Base-by-base conservation (phyloP, 352 stramenopile genomes). In the Pythium aristosporum region DNA sequence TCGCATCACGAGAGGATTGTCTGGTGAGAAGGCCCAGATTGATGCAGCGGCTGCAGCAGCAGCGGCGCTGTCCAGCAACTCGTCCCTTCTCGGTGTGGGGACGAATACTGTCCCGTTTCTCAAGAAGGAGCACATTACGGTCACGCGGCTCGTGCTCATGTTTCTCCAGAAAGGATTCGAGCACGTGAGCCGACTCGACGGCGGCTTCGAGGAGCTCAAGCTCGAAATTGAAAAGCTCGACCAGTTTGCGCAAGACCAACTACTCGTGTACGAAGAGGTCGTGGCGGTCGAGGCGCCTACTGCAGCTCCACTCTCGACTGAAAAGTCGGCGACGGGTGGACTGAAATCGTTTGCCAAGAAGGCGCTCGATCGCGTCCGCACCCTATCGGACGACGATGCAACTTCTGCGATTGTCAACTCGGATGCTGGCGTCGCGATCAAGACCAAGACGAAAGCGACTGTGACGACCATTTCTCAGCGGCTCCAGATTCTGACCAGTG, bases 101-200 rank as follows among this genome's bases (percentile, higher is more conserved):
- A 57, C 76, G 0, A 57, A 79, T 25, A 66, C 56, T 1, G 55
- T 66, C 0, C 61, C 66, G 5, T 59, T 62, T 28, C 36, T 73
- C 20, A 73, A 68, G 46, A 73, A 71, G 25, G 74, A 95, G 41
- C 80, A 95, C 53, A 77, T 92, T 32, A 83, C 82, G 3, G 77
- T 96, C 49, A 92, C 84, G 13, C 80, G 84, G 18, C 68, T 96
- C 2, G 82, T 95, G 41, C 58, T 94, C 9, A 87, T 96, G 74
- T 96, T 96, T 56, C 67, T 95, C 12, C 82, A 95, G 57, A 91
- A 94, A 11, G 87, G 85, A 0, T 96, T 96, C 48, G 83, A 92
- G 64, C 85, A 93, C 49, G 87, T 96, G 18, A 94, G 87, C 57
- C 80, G 84, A 10, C 65, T 96, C 1, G 82, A 92, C 23, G 87